These are phyloP conservation scores for Cucurbita ficifolia DNA, from an alignment of 306 rosid species.

Conservation along the genomic window DNA sequence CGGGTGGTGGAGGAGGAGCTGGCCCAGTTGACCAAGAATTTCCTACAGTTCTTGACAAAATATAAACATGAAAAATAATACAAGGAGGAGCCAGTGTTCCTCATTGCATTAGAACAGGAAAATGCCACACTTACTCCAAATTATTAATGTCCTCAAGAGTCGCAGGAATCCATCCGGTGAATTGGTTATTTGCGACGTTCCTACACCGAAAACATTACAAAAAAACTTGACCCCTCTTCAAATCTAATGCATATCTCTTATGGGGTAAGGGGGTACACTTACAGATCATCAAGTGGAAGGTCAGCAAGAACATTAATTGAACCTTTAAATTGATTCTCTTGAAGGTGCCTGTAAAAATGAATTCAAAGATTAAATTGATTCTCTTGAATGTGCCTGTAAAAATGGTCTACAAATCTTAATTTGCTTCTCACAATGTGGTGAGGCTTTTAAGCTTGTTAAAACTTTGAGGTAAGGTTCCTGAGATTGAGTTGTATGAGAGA, in stretches of 20 bases:
- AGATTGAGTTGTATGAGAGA: slow-evolving; percentile 59
- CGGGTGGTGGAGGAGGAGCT: slow-evolving; percentile 82
- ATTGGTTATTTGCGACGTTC: slow-evolving; percentile 64
- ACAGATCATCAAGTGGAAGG: slow-evolving; percentile 69
- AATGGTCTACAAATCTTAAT: background rate
- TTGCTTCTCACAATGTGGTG: slow-evolving; percentile 44
- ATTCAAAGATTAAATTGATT: slow-evolving; percentile 9
- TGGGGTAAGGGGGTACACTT: slow-evolving; percentile 27
- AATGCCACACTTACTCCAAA: slow-evolving; percentile 46
- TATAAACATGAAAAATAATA: too few species aligned
- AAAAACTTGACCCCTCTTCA: too few species aligned
- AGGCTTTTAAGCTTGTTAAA: slow-evolving; percentile 50
- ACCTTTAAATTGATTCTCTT: slow-evolving; percentile 65
- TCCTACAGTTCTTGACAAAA: slow-evolving; percentile 44
- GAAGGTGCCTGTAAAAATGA: slow-evolving; percentile 39
- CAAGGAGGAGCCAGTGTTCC: too few species aligned
- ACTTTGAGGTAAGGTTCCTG: slow-evolving; percentile 77
- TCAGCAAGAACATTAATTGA: slow-evolving; percentile 45
- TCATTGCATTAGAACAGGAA: too few species aligned
- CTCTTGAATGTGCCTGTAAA: too few species aligned
- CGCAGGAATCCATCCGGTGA: slow-evolving; percentile 72
- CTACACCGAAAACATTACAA: slow-evolving; percentile 26
- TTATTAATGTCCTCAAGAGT: slow-evolving; percentile 33
- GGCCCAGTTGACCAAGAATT: slow-evolving; percentile 65
- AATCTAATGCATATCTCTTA: too few species aligned